Evolutionary conservation across 306 rosid genomes (phyloP).

Genomic region (Lablab purpureus): DNA sequence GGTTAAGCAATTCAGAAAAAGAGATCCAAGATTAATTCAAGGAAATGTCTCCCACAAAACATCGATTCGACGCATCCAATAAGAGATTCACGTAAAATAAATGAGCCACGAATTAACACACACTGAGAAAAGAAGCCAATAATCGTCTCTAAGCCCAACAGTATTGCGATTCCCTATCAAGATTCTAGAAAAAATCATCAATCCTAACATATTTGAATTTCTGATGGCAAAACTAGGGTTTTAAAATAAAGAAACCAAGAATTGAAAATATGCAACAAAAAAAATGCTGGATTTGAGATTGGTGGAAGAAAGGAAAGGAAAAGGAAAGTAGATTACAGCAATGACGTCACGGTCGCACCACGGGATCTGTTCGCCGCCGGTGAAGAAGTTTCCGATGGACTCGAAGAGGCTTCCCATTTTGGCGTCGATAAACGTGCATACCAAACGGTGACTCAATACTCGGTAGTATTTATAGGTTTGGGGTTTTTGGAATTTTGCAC

Average conservation of each 20-base stretch:
- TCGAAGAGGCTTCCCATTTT: slow-evolving; percentile 69
- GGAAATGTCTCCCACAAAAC: background rate
- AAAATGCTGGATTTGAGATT: background rate
- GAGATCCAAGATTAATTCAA: background rate
- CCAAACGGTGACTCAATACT: background rate
- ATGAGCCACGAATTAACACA: background rate
- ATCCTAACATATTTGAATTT: background rate
- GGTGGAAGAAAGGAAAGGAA: background rate
- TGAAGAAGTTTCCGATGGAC: slow-evolving; percentile 67
- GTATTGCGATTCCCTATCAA: background rate
- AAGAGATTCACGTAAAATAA: background rate
- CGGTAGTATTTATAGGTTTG: slow-evolving; percentile 31
- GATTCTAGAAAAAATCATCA: background rate
- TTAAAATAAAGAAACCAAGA: background rate
- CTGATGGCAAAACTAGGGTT: slow-evolving; percentile 29
- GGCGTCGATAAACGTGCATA: slow-evolving; percentile 56
- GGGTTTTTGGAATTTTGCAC: background rate
- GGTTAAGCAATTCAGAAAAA: background rate
- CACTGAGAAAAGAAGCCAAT: background rate
- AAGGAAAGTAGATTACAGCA: slow-evolving; percentile 53
- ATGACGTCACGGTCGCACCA: slow-evolving; percentile 89
- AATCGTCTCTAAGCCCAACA: background rate
- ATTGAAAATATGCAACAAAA: background rate
- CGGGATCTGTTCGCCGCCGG: slow-evolving; percentile 83
- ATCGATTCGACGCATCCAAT: background rate